Percentiles rank a stretch among this genome's conserved stretches.
These are phyloP conservation scores for Stagonosporopsis chrysanthemi DNA, from an alignment of 2,329 filamentous ascomycete species.

Conservation along the genomic window DNA sequence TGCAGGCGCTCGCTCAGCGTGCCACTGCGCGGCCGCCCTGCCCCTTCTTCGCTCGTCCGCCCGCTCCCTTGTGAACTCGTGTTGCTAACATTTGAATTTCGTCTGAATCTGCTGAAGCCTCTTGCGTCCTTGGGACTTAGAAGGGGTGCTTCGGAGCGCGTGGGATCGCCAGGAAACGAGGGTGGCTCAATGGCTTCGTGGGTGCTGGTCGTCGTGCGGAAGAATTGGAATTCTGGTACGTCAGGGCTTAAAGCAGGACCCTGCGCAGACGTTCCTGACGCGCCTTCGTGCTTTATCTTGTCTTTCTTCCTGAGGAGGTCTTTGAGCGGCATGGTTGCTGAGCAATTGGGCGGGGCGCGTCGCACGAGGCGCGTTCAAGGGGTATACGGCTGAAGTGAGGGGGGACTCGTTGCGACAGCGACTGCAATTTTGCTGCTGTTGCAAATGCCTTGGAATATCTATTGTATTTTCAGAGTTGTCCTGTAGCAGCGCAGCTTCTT, in stretches of 20 bases:
- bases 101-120: constrained; percentile 43
- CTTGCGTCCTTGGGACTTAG: constrained; percentile 38
- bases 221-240: constrained; percentile 75
- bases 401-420: constrained; percentile 10
- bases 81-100: constrained; percentile 44
- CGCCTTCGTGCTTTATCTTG: constrained; percentile 59
- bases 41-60: constrained; percentile 12
- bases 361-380: constrained; percentile 18
- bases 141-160: constrained; percentile 36
- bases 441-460: constrained; percentile 9
- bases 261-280: constrained; percentile 32
- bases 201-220: constrained; percentile 81
- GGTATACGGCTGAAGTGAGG: constrained; percentile 21
- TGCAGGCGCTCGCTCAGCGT: constrained; percentile 66
- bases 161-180: constrained; percentile 55
- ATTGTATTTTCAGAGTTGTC: constrained; percentile 40
- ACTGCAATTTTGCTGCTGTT: constrained; percentile 11
- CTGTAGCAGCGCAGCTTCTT: constrained; percentile 42
- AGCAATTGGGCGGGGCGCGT: constrained; percentile 22
- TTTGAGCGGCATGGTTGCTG: constrained; percentile 63
- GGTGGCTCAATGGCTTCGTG: constrained; percentile 82
- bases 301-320: constrained; percentile 71
- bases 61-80: constrained; percentile 14
- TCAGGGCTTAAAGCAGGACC: constrained; percentile 39
- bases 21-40: constrained; percentile 6